These are phyloP conservation scores for Apiotrichum porosum DNA, from an alignment of 1,284 basidiomycete genomes.

Conservation along the genomic window DNA sequence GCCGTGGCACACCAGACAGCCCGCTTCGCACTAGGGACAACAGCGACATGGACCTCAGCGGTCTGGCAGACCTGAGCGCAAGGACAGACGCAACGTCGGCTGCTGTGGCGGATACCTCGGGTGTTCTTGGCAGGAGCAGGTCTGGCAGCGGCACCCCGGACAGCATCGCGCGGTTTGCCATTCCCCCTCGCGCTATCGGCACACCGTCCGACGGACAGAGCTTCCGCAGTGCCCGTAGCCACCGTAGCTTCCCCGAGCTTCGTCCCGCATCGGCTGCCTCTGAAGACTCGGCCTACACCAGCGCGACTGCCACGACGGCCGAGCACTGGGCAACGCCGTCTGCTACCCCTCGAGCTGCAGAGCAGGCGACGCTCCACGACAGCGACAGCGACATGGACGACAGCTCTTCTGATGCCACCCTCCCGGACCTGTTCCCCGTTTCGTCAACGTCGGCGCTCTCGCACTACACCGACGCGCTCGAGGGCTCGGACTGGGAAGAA, in stretches of 20 bases:
- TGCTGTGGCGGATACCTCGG: background rate
- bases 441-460: slow-evolving; percentile 12
- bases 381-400: slow-evolving; percentile 4
- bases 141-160: background rate
- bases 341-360: background rate
- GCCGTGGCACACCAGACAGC: too few species aligned
- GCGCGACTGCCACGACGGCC: background rate
- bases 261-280: background rate
- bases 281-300: background rate
- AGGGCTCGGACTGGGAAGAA: background rate
- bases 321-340: background rate
- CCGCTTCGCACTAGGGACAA: too few species aligned
- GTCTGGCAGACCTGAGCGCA: too few species aligned
- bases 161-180: background rate
- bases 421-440: slow-evolving; percentile 8
- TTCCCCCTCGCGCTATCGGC: background rate
- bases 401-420: slow-evolving; percentile 10
- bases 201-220: background rate
- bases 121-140: background rate
- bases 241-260: background rate
- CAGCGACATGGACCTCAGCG: too few species aligned
- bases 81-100: too few species aligned
- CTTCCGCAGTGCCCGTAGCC: background rate
- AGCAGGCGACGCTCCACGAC: background rate
- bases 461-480: slow-evolving; percentile 12